Evolutionary conservation across 306 rosid species (phyloP), one percentile per base, ranked within the genome.

Genomic region (Corylus heterophylla): DNA sequence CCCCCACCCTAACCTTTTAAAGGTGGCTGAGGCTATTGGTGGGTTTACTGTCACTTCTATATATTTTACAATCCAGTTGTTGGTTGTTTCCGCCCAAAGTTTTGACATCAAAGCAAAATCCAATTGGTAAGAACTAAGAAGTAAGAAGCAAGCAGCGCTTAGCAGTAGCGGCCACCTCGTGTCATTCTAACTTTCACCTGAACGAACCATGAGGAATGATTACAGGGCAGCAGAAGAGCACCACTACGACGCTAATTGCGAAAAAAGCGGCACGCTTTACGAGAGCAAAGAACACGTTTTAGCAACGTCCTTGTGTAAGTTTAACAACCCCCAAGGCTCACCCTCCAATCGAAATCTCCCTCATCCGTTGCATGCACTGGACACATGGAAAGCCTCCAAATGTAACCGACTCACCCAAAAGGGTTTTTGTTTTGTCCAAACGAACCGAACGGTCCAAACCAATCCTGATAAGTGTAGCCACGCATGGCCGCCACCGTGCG

Each of bases 381-480:
- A 78, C 87, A 81, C 74, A 86, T 87, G 87, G 71, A 52, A 22
- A 39, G 6, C 27, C 12, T 74, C 82, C 93, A 85, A 86, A 89
- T 62, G 70, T 71, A 82, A 87, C 92, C 97, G 97, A 80, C 82
- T 35, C 18, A 25, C 74, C 76, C 27, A 18, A 42, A 5, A 37
- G 64, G 69, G 45, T 59, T 27, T 25, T 4, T 68, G 35, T 31
- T 31, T 31, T 31, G 18, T 54, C 79, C 17, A 27, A 8, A 63
- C 4, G 12, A 4, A 4, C 8, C 7, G 11, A 63, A 80, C 68
- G 12, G 63, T 77, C 84, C 86, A 89, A 87, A 75, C 87, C 91
- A 87, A 83, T 82, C 76, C 80, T 77, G 76, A 83, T 91, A 92
- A 91, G 94, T 92, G 98, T 92, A 86, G 71, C 79, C 92, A 89